Base-by-base conservation (phyloP, 108 stramenopile species). In the Cyclostephanos invisitatus region DNA sequence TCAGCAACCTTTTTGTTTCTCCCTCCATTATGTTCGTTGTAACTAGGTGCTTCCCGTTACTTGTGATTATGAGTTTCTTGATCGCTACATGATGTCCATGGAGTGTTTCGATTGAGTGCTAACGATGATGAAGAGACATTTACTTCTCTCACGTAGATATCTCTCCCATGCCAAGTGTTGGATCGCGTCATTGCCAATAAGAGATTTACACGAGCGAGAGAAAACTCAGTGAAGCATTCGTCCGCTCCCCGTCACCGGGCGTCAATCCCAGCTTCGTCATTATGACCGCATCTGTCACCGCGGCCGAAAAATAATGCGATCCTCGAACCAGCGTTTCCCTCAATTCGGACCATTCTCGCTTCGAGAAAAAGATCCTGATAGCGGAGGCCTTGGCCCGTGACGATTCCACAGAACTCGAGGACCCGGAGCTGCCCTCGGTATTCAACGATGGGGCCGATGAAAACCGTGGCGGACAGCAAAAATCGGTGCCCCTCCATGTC, bases 401-500 rank as follows among this genome's bases (percentile, higher is more conserved):
- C 51, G 32, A 0, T 5, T 55, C 25, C 44, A 22, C 53, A 18
- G 29, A 21, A 27, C 7, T 18, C 0, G 14, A 48, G 12, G 40
- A 9, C 12, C 42, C 12, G 12, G 35, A 9, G n/a, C 32, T 29
- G 46, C n/a, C 9, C 24, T n/a, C 20, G 58, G 21, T 1, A 25
- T 47, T 59, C 4, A 44, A n/a, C 21, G 35, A 25, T 11, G 29
- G 18, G 27, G 35, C 18, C 27, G 35, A 54, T 20, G 67, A 75
- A 32, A 54, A 57, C 27, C 11, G 22, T 49, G 85, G 83, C 37
- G 73, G 71, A 71, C 91, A 92, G 62, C 91, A 92, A 35, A 92
- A 60, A 64, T 92, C 89, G 5, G 80, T 74, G 29, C 87, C 89
- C 28, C 90, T 85, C 90, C 90, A 91, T 12, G 72, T 69, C 88